Evolutionary conservation across 2,329 filamentous ascomycete species (phyloP), one percentile per base, ranked within the genome.

Genomic region (Aurifilum marmelostoma): DNA sequence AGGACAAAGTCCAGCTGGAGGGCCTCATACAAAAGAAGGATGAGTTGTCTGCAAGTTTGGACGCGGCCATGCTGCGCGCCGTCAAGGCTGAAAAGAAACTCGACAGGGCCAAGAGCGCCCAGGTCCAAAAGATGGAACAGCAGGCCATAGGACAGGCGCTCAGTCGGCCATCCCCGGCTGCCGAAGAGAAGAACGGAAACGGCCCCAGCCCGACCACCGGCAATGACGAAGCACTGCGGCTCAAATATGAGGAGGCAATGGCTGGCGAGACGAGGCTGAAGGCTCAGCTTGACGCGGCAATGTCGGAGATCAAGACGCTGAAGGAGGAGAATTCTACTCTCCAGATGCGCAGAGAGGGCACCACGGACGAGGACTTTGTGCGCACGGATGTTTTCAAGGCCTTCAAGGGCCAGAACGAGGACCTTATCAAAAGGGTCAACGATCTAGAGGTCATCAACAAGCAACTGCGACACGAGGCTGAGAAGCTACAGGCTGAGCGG

Each of bases 21-120:
- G 88, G 90, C 66, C 82, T 94, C 16, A 85, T 89, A 63, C 84
- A 87, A 8, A 94, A 97, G 75, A 97, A 96, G 75, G 91, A 97
- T 66, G 89, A 92, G 74, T 84, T 97, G 3, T 93, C 93, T 61
- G 92, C 96, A 75, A 91, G 95, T 71, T 84, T 98, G 27, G 95
- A 98, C 77, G 91, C 89, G 43, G 96, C 95, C 21, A 97, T 94
- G 6, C 84, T 97, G 69, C 89, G 96, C 73, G 98, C 97, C 76
- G 93, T 98, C 83, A 92, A 97, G 74, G 96, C 96, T 0, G 96
- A 99, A 79, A 97, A 97, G 83, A 96, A 94, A 78, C 84, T 98
- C 65, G 96, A 99, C 78, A 89, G 96, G 58, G 88, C 91, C 32
- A 95, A 93, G 79, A 99, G 96, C 77, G 83, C 89, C 21, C 94